Evolutionary conservation across 768 basidiomycete species (phyloP).

Genomic region (Auricularia sp.): DNA sequence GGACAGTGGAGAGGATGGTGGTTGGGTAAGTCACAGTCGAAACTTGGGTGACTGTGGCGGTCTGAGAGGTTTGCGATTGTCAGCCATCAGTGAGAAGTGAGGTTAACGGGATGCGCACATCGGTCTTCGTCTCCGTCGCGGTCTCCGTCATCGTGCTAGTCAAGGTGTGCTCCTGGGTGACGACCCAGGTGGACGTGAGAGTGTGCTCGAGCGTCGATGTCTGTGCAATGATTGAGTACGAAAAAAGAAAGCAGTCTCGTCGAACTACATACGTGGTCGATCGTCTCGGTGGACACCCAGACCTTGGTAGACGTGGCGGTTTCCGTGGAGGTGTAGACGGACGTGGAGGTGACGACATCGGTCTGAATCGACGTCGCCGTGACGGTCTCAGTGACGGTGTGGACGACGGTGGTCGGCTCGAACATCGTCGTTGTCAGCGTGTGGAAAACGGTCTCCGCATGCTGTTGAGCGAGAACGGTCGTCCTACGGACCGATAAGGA

Average conservation of each 20-base stretch:
- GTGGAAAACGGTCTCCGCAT: conserved; percentile 16
- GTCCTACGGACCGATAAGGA: conserved; percentile 7
- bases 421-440: neutral
- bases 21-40: neutral
- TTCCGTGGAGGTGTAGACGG: neutral
- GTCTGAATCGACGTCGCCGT: conserved; percentile 1
- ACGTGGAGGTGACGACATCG: neutral
- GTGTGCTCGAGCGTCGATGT: conserved; percentile 4
- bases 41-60: neutral
- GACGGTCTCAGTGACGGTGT: conserved; percentile 16
- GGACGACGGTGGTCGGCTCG: conserved; percentile 6
- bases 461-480: conserved; percentile 12
- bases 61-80: neutral
- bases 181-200: conserved; percentile 5
- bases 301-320: conserved; percentile 3
- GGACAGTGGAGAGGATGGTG: conserved; percentile 24
- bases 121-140: conserved; percentile 27
- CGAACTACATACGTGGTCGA: conserved; percentile 21
- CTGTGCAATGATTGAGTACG: neutral
- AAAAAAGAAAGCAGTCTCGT: neutral
- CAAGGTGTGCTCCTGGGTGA: conserved; percentile 15
- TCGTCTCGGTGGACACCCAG: conserved; percentile 7
- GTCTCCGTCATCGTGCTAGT: conserved; percentile 23
- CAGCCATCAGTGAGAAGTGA: conserved; percentile 46
- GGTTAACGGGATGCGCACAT: conserved; percentile 1